These are phyloP conservation scores for Rhizodiscina lignyota DNA, from an alignment of 495 filamentous ascomycete genomes.

Conservation along the genomic window DNA sequence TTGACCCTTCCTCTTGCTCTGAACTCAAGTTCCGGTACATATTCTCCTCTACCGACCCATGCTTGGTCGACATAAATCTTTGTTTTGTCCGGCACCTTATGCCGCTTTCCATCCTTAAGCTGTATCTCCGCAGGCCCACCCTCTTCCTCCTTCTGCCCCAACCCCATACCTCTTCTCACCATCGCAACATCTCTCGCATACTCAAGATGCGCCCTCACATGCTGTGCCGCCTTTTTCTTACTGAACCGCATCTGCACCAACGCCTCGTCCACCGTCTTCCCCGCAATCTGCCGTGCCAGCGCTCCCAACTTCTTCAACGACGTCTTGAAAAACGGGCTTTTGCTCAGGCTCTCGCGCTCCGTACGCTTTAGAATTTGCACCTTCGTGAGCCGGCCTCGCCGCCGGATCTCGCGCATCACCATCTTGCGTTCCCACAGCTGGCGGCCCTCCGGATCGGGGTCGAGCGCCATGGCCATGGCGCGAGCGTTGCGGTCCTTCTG, in stretches of 20 bases:
- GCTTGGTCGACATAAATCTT: conserved; percentile 76
- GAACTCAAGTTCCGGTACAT: conserved; percentile 36
- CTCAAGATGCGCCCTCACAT: conserved; percentile 61
- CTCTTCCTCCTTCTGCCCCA: conserved; percentile 28
- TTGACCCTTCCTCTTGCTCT: conserved; percentile 53
- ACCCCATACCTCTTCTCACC: conserved; percentile 66
- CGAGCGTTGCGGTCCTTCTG: conserved; percentile 22
- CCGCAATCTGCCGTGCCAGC: conserved; percentile 70
- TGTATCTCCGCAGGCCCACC: conserved; percentile 9
- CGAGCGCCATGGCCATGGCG: conserved; percentile 37
- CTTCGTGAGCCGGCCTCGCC: conserved; percentile 48
- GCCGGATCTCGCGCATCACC: conserved; percentile 52
- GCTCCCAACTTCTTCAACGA: conserved; percentile 75
- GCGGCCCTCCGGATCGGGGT: conserved; percentile 51
- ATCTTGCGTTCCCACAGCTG: conserved; percentile 68
- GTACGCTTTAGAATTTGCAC: conserved; percentile 47
- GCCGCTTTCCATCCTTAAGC: conserved; percentile 19
- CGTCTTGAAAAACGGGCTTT: conserved; percentile 56
- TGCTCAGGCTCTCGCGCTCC: conserved; percentile 50
- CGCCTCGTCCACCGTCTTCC: conserved; percentile 83
- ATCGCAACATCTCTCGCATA: conserved; percentile 63
- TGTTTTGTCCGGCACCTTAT: conserved; percentile 45
- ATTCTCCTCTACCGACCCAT: conserved; percentile 70
- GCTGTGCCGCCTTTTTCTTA: conserved; percentile 79
- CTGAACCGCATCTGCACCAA: conserved; percentile 90